Conservation (phyloP, 768 basidiomycete genomes). For the Rickenella mellea region DNA sequence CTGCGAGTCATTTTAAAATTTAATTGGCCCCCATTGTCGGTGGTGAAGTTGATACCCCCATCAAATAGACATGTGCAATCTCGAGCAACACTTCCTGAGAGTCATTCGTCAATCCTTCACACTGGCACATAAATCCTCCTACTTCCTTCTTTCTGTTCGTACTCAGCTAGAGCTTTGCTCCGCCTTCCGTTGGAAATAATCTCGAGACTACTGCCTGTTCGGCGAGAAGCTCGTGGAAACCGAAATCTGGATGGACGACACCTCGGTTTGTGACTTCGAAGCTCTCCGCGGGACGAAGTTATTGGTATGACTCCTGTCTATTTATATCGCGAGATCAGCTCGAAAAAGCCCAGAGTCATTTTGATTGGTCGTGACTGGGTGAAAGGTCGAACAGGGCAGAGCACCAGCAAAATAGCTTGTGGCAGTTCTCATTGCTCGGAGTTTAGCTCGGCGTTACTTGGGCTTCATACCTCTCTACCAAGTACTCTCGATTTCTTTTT, state of each 20-base stretch:
- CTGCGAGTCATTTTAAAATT: neutral
- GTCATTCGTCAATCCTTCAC: too few relatives aligned
- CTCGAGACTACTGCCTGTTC: neutral
- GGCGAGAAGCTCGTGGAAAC: neutral
- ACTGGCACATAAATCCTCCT: neutral
- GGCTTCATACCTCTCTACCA: too few relatives aligned
- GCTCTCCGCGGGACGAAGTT: neutral
- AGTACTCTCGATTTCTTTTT: too few relatives aligned
- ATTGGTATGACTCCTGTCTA: too few relatives aligned
- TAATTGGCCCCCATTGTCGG: neutral
- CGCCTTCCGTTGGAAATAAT: neutral
- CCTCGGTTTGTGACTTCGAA: neutral
- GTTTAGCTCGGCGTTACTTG: too few relatives aligned
- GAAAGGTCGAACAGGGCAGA: too few relatives aligned
- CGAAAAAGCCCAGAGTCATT: too few relatives aligned
- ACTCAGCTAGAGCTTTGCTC: neutral
- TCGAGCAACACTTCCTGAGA: neutral
- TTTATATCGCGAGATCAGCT: too few relatives aligned
- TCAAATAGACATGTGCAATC: neutral
- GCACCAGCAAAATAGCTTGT: too few relatives aligned
- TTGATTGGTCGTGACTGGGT: too few relatives aligned
- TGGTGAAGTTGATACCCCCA: neutral
- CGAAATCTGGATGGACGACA: neutral
- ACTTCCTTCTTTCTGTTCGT: neutral
- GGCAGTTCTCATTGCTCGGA: too few relatives aligned